A percentile compares a stretch with the other conserved stretches of the same genome.
Evolutionary conservation across 345 rosid genomes (phyloP).

Genomic region (Microcos paniculata): DNA sequence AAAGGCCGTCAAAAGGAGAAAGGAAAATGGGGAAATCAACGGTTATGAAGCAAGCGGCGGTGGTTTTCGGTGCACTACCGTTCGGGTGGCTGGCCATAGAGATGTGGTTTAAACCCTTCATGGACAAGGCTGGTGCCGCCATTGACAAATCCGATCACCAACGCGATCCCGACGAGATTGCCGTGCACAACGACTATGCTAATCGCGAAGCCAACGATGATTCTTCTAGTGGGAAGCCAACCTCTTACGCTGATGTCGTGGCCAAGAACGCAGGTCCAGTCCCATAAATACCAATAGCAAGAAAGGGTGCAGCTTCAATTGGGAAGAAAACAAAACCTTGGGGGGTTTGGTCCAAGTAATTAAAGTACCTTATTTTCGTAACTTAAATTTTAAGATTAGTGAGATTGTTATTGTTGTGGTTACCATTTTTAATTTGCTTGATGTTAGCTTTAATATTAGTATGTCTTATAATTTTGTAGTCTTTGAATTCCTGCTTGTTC

Average conservation of each 20-base stretch:
- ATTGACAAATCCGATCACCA: conserved; percentile 68
- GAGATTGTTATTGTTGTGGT: background rate
- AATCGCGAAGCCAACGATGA: conserved; percentile 40
- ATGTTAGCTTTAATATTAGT: no score
- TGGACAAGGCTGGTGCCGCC: conserved; percentile 58
- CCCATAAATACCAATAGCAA: background rate
- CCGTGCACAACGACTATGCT: background rate
- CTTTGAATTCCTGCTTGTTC: no score
- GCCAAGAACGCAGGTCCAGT: conserved; percentile 1
- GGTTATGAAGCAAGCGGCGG: no score
- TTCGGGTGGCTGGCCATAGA: conserved; percentile 82
- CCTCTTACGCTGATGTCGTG: conserved; percentile 7
- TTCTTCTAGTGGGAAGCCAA: background rate
- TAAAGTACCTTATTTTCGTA: background rate
- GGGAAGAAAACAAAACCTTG: no score
- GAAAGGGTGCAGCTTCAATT: no score
- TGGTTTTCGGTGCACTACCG: conserved; percentile 70
- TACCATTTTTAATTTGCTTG: background rate
- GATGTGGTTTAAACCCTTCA: conserved; percentile 73
- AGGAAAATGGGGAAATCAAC: conserved; percentile 2
- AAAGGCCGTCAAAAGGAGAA: no score
- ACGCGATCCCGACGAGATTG: conserved; percentile 49
- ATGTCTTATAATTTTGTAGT: no score
- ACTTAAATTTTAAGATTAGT: background rate
- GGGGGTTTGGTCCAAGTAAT: background rate